Evolutionary conservation across 2,329 filamentous ascomycete genomes (phyloP), one percentile per base, ranked within the genome.

Genomic region (Phoma sp.): DNA sequence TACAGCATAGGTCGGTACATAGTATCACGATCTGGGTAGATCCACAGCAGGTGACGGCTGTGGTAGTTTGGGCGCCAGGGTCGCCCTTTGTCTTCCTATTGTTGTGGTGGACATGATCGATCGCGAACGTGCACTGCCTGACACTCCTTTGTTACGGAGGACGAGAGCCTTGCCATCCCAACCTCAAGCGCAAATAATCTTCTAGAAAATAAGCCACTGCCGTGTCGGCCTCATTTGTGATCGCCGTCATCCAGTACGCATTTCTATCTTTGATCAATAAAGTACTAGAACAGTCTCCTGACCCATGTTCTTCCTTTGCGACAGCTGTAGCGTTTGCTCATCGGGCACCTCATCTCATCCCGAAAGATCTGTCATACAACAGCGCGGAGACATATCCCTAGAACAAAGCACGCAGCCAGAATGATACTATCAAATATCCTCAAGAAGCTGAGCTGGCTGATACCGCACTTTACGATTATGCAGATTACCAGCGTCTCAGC

Each of bases 131-230:
- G 51, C 53, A 56, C 33, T 41, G 36, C 36, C 32, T 47, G 22
- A 39, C 9, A n/a, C 13, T 40, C 30, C 59, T 55, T 59, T 59
- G 57, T 58, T 30, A 29, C 18, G 7, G 25, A 25, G 18, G 25
- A 30, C 32, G 38, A 18, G 47, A 52, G 50, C 53, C 47, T 46
- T 45, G 18, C 24, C 33, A 40, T 46, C 29, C 40, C 27, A 22
- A 14, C 4, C 10, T 41, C 30, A 13, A n/a, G 39, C 44, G 47
- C 58, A 37, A 62, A 59, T 60, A 36, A 30, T 11, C 44, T 27
- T 35, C 11, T 25, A 36, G 24, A 29, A 7, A 38, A 10, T 53
- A 53, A 52, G 56, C 60, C 58, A 50, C 48, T 41, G 32, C 53
- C 55, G 51, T 27, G 22, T 35, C 27, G 29, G 18, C 41, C 40